Percentiles rank a stretch among this genome's conserved stretches.
Evolutionary conservation across 2,329 filamentous ascomycete genomes (phyloP).

Genomic region (Ilyonectria mors-panacis): DNA sequence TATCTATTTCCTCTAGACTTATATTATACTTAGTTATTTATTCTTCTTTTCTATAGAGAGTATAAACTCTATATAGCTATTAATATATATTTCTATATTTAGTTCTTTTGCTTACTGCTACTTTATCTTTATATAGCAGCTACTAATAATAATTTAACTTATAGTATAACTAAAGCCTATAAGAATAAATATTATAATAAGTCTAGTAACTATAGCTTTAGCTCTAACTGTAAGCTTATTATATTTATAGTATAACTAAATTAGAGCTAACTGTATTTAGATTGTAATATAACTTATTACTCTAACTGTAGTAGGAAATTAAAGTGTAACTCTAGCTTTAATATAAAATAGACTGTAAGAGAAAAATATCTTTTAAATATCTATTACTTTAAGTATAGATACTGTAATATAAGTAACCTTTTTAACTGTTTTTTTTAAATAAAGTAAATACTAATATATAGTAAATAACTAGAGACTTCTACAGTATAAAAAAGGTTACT

Average conservation of each 20-base stretch:
- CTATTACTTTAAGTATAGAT: slow-evolving; percentile 30
- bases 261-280: slow-evolving; percentile 9
- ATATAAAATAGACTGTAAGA: neutral
- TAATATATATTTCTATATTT: slow-evolving; percentile 14
- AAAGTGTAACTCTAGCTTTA: slow-evolving; percentile 28
- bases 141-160: slow-evolving; percentile 13
- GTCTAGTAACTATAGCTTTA: slow-evolving; percentile 27
- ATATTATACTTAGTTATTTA: neutral
- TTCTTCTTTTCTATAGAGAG: neutral
- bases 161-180: slow-evolving; percentile 24
- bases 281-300: slow-evolving; percentile 9
- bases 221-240: slow-evolving; percentile 24
- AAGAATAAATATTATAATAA: slow-evolving; percentile 24
- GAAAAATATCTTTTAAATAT: slow-evolving; percentile 30
- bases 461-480: slow-evolving; percentile 26
- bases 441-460: neutral
- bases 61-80: neutral
- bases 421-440: neutral
- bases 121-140: slow-evolving; percentile 18
- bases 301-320: slow-evolving; percentile 24
- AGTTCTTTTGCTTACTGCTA: slow-evolving; percentile 8
- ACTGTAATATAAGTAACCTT: slow-evolving; percentile 24
- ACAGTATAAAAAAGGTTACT: slow-evolving; percentile 10
- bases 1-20: slow-evolving; percentile 1
- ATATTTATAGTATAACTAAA: neutral